Conservation (phyloP, 805 yeast genomes). For the Spathaspora gorwiae region DNA sequence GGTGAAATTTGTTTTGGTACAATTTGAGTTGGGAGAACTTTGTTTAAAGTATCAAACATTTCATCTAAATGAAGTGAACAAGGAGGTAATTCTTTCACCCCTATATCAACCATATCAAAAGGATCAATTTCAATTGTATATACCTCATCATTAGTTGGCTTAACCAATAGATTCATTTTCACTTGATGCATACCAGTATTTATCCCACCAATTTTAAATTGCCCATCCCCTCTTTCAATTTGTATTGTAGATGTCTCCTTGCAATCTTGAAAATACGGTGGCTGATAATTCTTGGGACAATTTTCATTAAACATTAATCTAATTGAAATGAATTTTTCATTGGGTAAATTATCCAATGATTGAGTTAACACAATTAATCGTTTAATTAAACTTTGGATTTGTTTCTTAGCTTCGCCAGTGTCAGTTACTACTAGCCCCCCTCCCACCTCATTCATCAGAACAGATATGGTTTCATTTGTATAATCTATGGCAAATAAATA, state of each 20-base stretch:
- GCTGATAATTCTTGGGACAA: conserved; percentile 47
- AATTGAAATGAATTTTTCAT: conserved; percentile 43
- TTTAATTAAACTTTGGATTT: conserved; percentile 46
- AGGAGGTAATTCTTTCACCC: neutral
- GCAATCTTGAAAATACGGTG: conserved; percentile 45
- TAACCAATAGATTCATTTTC: conserved; percentile 19
- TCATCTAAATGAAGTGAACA: conserved; percentile 9
- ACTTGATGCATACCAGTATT: conserved; percentile 5
- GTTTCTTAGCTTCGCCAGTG: conserved; percentile 35
- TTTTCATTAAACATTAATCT: conserved; percentile 45
- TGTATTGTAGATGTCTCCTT: conserved; percentile 30
- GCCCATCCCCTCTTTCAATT: conserved; percentile 6
- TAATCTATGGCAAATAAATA: conserved; percentile 49
- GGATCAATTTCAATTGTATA: conserved; percentile 18
- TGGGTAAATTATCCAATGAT: conserved; percentile 48
- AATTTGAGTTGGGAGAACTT: neutral
- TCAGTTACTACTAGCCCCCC: conserved; percentile 7
- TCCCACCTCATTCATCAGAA: neutral
- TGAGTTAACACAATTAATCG: conserved; percentile 52
- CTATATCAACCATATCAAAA: conserved; percentile 11
- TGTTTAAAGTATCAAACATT: conserved; percentile 12
- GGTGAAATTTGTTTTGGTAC: neutral
- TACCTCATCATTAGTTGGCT: neutral
- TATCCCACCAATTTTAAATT: conserved; percentile 5
- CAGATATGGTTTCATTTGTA: conserved; percentile 13